phyloP scores from a whole-genome alignment of 2,329 filamentous ascomycete species.

The Fusarium sulawesiense region DNA sequence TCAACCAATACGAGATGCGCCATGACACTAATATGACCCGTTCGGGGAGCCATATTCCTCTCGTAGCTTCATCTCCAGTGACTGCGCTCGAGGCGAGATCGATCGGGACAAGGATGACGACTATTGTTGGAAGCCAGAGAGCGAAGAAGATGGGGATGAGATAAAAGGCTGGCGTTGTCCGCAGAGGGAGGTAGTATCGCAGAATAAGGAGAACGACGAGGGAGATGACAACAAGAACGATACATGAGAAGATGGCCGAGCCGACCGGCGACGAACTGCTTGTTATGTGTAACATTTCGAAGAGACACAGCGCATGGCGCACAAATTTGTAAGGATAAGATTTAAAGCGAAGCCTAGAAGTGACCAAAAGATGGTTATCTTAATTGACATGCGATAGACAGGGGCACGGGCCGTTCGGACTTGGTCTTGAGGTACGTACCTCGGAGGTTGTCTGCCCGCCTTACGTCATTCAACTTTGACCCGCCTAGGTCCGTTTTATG shows the following conservation, averaged over 20 bases:
- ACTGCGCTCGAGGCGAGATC: constrained; percentile 89
- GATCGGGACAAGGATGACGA: constrained; percentile 92
- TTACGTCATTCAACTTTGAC: constrained; percentile 40
- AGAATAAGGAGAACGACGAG: constrained; percentile 83
- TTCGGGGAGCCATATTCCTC: constrained; percentile 89
- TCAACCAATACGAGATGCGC: constrained; percentile 97
- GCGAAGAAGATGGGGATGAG: constrained; percentile 94
- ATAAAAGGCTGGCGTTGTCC: constrained; percentile 89
- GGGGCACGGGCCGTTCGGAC: constrained; percentile 42
- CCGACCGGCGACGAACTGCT: constrained; percentile 73
- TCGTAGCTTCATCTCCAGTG: constrained; percentile 74
- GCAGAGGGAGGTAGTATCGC: constrained; percentile 89
- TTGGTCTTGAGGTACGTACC: constrained; percentile 23
- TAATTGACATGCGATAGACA: constrained; percentile 36
- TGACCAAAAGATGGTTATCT: constrained; percentile 16
- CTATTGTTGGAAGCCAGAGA: constrained; percentile 90
- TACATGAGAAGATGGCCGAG: constrained; percentile 80
- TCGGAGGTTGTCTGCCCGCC: neutral
- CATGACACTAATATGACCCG: constrained; percentile 85
- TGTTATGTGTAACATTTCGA: constrained; percentile 63
- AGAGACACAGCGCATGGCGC: constrained; percentile 43
- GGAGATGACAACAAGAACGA: constrained; percentile 80
- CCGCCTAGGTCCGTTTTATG: neutral
- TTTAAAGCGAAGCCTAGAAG: constrained; percentile 34
- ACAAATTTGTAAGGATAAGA: constrained; percentile 40